Evolutionary conservation across 2,329 filamentous ascomycete genomes (phyloP).

Genomic region (Fusarium tanahbumbuense): DNA sequence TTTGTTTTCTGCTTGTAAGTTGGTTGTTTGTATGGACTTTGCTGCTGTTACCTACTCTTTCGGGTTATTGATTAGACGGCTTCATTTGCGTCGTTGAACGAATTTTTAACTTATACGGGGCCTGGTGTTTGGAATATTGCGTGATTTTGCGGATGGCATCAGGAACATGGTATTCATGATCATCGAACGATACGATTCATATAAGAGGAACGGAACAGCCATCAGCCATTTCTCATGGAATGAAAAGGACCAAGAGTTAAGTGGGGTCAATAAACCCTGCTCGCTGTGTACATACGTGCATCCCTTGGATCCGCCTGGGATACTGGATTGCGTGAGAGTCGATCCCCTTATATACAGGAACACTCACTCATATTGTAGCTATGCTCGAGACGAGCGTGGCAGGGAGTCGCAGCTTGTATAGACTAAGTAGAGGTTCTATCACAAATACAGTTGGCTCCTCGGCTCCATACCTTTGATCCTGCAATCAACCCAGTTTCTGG

Average conservation of each 20-base stretch:
- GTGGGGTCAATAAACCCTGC: conserved; percentile 3
- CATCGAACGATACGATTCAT: conserved; percentile 26
- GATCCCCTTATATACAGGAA: conserved; percentile 10
- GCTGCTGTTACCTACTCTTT: conserved; percentile 22
- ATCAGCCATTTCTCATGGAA: conserved; percentile 12
- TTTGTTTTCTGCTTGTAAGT: conserved; percentile 16
- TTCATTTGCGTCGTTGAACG: conserved; percentile 7
- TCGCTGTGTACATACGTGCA: conserved; percentile 6
- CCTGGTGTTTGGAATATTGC: conserved; percentile 40
- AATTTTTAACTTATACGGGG: conserved; percentile 33
- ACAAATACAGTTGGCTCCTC: not conserved
- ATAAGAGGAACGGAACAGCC: conserved; percentile 3
- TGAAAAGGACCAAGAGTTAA: not conserved
- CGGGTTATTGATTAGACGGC: conserved; percentile 28
- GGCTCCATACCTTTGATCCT: not conserved
- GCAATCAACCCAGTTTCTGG: not conserved
- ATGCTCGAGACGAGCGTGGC: conserved; percentile 5
- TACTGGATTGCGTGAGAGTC: conserved; percentile 28
- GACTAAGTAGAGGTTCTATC: conserved; percentile 11
- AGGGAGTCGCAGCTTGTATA: conserved; percentile 22
- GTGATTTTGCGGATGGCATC: conserved; percentile 31
- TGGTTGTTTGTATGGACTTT: conserved; percentile 22
- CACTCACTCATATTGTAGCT: not conserved
- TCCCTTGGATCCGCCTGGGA: conserved; percentile 3
- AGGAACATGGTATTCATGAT: conserved; percentile 33